Percentiles rank a stretch among this genome's conserved stretches.
These are phyloP conservation scores for Aleurites moluccanus DNA, from an alignment of 441 rosid genomes.

Conservation along the genomic window DNA sequence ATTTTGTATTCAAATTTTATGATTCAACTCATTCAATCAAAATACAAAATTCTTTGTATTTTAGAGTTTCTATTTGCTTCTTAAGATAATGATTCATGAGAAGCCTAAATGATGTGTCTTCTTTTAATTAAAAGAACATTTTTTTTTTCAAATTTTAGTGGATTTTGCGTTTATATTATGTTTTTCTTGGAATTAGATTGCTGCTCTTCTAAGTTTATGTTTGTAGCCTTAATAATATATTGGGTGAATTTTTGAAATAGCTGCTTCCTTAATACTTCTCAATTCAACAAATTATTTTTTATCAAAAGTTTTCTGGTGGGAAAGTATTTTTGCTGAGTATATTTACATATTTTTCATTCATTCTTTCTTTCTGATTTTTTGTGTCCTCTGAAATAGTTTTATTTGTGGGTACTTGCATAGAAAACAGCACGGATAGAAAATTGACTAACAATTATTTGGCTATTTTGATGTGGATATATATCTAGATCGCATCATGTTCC, in stretches of 20 bases:
- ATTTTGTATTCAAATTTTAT: background rate
- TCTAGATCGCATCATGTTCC: conserved; percentile 65
- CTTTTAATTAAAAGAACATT: background rate
- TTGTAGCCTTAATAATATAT: too few relatives aligned
- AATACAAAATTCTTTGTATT: background rate
- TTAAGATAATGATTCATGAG: background rate
- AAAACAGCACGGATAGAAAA: background rate
- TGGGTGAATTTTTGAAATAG: too few relatives aligned
- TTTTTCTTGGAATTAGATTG: too few relatives aligned
- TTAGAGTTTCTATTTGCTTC: background rate
- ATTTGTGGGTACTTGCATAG: background rate
- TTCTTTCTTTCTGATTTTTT: background rate
- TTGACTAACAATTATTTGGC: background rate
- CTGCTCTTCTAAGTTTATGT: too few relatives aligned
- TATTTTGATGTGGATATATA: background rate
- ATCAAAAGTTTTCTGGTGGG: background rate
- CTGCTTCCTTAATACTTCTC: too few relatives aligned
- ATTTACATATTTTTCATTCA: background rate
- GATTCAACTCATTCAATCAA: background rate
- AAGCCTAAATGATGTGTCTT: background rate
- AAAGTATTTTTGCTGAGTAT: background rate
- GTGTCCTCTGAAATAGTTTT: background rate
- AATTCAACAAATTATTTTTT: too few relatives aligned
- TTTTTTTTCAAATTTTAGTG: background rate
- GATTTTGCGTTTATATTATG: background rate